Base-by-base conservation (phyloP, 2,329 filamentous ascomycete species). In the Fusarium bulbicola region DNA sequence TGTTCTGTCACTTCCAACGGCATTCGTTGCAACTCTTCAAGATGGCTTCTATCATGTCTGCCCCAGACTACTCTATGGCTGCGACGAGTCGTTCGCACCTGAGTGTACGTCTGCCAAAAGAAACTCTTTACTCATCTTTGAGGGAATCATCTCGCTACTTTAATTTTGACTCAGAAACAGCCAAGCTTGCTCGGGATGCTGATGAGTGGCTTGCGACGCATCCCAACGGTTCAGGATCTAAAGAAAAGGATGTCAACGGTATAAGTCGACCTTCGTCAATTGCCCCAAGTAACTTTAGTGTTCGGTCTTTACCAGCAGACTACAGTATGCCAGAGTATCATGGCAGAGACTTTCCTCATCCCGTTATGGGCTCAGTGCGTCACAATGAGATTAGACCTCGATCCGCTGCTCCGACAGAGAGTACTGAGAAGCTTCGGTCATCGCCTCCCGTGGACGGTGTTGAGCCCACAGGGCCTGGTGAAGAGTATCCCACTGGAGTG, bases 21-120 rank as follows among this genome's bases (percentile, higher is more conserved):
- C 32, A 24, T 21, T 37, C 53, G 43, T 28, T 36, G 62, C 18
- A 47, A 34, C 26, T 56, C 15, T 30, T 62, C 63, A 74, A 75
- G 24, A 78, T 78, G 76, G 76, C 74, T 42, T 78, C 76, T 52
- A 74, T 75, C n/a, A 76, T 77, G 75, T 75, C 74, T n/a, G 74
- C 75, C 21, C 76, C 76, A 26, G 76, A 77, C 52, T 78, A 78
- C 69, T 78, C 76, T 5, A 76, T 76, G 71, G 75, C 70, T 57
- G 58, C 72, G 63, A 70, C 68, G 15, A 71, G 60, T 58, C 72
- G 64, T 34, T 77, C 74, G 36, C 76, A 68, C 28, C 71, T 79
- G 12, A 79, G 76, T 50, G 72, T 79, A 14, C 72, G 75, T 30
- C 45, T 79, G 5, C 78, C 77, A 12, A 70, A 70, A 16, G 74